Base-by-base conservation (phyloP, 1,284 basidiomycete genomes). In the Microbotryum silenes-acaulis region DNA sequence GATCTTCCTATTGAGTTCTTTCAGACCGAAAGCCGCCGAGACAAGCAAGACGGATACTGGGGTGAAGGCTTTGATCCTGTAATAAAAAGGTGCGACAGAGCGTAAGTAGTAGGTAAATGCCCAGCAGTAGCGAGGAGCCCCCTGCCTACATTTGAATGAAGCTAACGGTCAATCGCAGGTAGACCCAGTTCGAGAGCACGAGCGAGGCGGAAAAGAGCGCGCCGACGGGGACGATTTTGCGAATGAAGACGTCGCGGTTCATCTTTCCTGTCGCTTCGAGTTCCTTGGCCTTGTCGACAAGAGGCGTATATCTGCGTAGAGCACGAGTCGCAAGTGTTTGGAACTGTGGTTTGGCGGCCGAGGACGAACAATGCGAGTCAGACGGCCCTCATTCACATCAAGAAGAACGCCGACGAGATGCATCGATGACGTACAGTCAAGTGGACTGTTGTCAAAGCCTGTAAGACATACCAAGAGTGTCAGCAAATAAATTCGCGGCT, bases 111-210 rank as follows among this genome's bases (percentile, higher is more conserved):
- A 56, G 25, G 25, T 20, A 54, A 67, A 60, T 12, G 55, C 45
- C 21, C 20, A 55, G 21, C 52, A 51, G 44, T 29, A 56, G 42
- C 6, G 23, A 33, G 48, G 55, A 45, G 6, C 25, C 44, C 73
- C 61, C 61, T 87, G 89, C 84, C 96, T 96, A 78, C 93, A 97
- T 97, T 76, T 97, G 93, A 70, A 97, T 96, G 77, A 93, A 97
- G 2, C 89, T 85, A 33, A 97, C 89, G 66, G 84, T 87, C 60
- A 97, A 83, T 65, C 91, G 86, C 44, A 97, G 85, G 76, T 97
- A 97, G 18, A 93, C 91, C 59, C 89, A 92, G 79, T 97, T 97
- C 77, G 86, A 89, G 60, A 94, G 81, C 71, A 97, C 91, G 63
- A 97, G 84, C 67, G 87, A 91, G 27, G 85, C 91, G 23, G 88